These are phyloP conservation scores for Colletotrichum lini DNA, from an alignment of 2,329 filamentous ascomycete species.

Conservation along the genomic window DNA sequence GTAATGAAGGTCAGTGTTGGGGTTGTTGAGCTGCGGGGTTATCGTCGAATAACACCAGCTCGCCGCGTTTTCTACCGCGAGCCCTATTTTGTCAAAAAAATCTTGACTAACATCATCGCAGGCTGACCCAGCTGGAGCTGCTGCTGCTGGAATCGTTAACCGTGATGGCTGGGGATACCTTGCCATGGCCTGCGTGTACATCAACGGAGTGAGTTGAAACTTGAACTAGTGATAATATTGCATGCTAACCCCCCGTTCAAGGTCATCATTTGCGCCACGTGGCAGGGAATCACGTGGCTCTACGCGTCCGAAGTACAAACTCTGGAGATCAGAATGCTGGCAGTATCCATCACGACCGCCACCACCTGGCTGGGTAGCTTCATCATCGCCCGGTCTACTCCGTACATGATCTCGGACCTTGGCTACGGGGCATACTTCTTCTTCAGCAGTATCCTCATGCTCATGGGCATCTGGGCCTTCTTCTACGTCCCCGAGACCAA, in stretches of 20 bases:
- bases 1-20: slow-evolving; percentile 44
- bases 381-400: slow-evolving; percentile 56
- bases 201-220: slow-evolving; percentile 51
- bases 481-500: slow-evolving; percentile 69
- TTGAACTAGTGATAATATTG: fast-evolving
- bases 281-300: slow-evolving; percentile 61
- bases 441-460: slow-evolving; percentile 63
- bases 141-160: slow-evolving; percentile 61
- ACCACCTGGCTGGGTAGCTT: slow-evolving; percentile 58
- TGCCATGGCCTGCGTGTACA: slow-evolving; percentile 63
- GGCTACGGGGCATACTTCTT: slow-evolving; percentile 68
- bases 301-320: slow-evolving; percentile 65
- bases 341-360: slow-evolving; percentile 52
- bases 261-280: slow-evolving; percentile 55
- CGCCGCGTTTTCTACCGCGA: no score
- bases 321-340: slow-evolving; percentile 53
- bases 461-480: slow-evolving; percentile 62
- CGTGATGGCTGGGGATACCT: slow-evolving; percentile 58
- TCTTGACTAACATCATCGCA: no score
- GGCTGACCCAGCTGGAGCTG: slow-evolving; percentile 53
- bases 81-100: no score
- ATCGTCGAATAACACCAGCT: no score
- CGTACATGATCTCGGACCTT: slow-evolving; percentile 58
- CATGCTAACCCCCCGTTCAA: background rate
- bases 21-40: no score